Percentiles rank a stretch among this genome's conserved stretches.
Conservation (phyloP, 371 early-diverging fungal species). For the Rhizopus microsporus region DNA sequence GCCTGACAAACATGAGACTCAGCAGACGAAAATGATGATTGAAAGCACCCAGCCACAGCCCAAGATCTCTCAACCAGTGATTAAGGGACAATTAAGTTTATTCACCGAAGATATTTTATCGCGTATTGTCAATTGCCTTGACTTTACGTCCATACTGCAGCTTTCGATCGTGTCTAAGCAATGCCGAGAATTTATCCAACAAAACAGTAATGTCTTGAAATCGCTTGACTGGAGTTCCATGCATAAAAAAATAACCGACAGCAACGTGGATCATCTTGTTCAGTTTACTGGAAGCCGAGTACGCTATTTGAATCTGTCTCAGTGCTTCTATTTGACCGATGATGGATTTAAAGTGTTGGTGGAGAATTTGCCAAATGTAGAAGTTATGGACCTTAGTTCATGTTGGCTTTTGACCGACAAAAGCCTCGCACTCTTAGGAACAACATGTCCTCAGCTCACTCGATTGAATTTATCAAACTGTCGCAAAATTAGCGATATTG, state of each 20-base stretch:
- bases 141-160: constrained; percentile 28
- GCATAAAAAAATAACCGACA: constrained; percentile 51
- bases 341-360: constrained; percentile 41
- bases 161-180: constrained; percentile 25
- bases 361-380: constrained; percentile 38
- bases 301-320: constrained; percentile 29
- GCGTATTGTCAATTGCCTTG: constrained; percentile 29
- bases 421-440: constrained; percentile 52
- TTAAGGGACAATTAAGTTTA: constrained; percentile 5
- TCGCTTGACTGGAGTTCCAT: constrained; percentile 42
- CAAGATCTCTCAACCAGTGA: background rate
- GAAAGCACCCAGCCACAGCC: background rate
- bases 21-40: background rate
- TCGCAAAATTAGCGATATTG: constrained; percentile 73
- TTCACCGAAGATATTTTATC: constrained; percentile 22
- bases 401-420: constrained; percentile 82
- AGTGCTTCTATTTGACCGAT: constrained; percentile 58
- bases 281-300: constrained; percentile 23
- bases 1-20: constrained; percentile 6
- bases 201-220: constrained; percentile 30
- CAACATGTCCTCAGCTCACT: constrained; percentile 37
- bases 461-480: constrained; percentile 76
- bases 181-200: constrained; percentile 33
- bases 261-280: constrained; percentile 11
- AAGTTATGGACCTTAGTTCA: constrained; percentile 62